These are phyloP conservation scores for Scopulariopsis brevicaulis DNA, from an alignment of 2,329 filamentous ascomycete species.

Conservation along the genomic window DNA sequence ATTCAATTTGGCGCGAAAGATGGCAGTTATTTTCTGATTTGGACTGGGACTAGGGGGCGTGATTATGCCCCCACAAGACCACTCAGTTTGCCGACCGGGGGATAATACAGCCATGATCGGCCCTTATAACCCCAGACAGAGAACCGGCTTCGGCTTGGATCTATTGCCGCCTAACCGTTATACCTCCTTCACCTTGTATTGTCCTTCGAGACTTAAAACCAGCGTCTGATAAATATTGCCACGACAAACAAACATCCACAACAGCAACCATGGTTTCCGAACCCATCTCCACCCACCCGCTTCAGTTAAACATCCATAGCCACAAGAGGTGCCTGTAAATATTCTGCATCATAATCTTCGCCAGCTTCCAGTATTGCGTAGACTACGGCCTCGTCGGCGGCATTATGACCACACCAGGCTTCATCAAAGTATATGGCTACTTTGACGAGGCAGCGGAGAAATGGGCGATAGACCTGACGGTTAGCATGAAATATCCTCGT, in stretches of 20 bases:
- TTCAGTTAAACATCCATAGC: conserved; percentile 16
- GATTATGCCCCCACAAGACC: too few relatives aligned
- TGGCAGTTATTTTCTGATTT: too few relatives aligned
- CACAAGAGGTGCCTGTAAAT: conserved; percentile 16
- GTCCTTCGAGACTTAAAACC: too few relatives aligned
- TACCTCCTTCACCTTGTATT: too few relatives aligned
- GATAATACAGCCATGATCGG: too few relatives aligned
- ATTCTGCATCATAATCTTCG: conserved; percentile 17
- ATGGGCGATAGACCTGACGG: conserved; percentile 20
- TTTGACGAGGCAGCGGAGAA: conserved; percentile 10
- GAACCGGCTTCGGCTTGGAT: too few relatives aligned
- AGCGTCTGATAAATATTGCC: too few relatives aligned
- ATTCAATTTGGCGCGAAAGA: too few relatives aligned
- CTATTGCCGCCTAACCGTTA: too few relatives aligned
- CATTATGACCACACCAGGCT: conserved; percentile 9
- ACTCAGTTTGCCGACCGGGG: too few relatives aligned
- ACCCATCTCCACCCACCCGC: conserved; percentile 12
- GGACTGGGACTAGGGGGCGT: too few relatives aligned
- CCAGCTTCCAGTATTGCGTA: conserved; percentile 13
- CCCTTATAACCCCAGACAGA: too few relatives aligned
- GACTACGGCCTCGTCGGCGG: conserved; percentile 21
- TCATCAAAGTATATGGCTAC: conserved; percentile 21
- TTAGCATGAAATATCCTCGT: conserved; percentile 21
- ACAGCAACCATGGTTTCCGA: conserved; percentile 10
- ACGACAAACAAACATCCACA: conserved; percentile 12